phyloP scores from a whole-genome alignment of 2,329 filamentous ascomycete species.

The Tympanopsis confertula region DNA sequence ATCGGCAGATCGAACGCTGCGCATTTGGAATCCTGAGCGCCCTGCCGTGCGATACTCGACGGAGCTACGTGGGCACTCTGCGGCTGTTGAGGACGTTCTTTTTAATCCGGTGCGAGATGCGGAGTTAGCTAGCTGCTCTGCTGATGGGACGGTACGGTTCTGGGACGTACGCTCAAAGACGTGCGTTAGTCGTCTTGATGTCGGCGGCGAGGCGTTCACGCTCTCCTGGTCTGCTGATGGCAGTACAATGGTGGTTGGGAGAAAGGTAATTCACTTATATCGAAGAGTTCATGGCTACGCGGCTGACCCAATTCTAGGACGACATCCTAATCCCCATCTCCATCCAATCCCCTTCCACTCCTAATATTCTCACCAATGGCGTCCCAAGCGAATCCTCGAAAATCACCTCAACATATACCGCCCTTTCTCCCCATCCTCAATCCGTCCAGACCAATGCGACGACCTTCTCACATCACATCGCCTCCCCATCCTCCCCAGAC shows the following conservation, averaged over 20 bases:
- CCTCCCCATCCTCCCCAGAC: slow-evolving; percentile 18
- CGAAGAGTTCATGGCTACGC: background rate
- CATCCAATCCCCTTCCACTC: slow-evolving; percentile 22
- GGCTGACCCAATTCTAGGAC: slow-evolving; percentile 16
- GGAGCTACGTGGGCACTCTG: slow-evolving; percentile 31
- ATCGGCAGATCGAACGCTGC: background rate
- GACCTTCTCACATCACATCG: slow-evolving; percentile 28
- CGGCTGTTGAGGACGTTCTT: slow-evolving; percentile 31
- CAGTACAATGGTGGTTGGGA: slow-evolving; percentile 28
- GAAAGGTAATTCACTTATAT: slow-evolving; percentile 20
- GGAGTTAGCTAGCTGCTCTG: slow-evolving; percentile 33
- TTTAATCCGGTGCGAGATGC: slow-evolving; percentile 35
- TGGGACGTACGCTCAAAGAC: slow-evolving; percentile 36
- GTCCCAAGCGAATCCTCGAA: slow-evolving; percentile 3
- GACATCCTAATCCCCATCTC: slow-evolving; percentile 32
- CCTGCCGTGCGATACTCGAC: slow-evolving; percentile 30
- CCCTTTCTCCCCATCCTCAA: slow-evolving; percentile 27
- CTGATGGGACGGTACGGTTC: slow-evolving; percentile 33
- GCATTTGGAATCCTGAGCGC: slow-evolving; percentile 21
- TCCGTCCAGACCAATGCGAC: slow-evolving; percentile 32
- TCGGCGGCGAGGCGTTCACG: slow-evolving; percentile 35
- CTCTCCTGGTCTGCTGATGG: slow-evolving; percentile 33
- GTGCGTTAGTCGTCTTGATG: slow-evolving; percentile 29
- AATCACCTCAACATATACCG: slow-evolving; percentile 16
- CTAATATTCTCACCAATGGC: slow-evolving; percentile 13